phyloP scores from a whole-genome alignment of 257 asterid species.

The Solanum lignicaule region DNA sequence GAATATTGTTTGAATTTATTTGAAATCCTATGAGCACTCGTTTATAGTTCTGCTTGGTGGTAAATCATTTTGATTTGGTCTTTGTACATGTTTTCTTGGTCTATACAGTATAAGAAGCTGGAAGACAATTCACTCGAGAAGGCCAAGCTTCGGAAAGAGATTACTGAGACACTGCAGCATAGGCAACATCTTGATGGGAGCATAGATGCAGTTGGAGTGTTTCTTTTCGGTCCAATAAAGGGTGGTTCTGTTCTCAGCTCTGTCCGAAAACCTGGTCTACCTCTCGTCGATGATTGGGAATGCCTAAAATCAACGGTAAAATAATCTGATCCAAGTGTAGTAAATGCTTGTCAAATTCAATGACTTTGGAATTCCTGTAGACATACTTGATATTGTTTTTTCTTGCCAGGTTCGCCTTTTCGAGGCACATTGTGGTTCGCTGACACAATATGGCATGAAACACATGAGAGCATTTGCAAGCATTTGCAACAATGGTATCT shows the following conservation, averaged over 20 bases:
- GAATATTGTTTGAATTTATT: background rate
- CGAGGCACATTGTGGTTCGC: conserved; percentile 60
- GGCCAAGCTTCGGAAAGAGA: conserved; percentile 32
- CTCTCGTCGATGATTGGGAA: conserved; percentile 83
- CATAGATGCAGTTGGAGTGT: conserved; percentile 36
- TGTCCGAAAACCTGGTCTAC: conserved; percentile 33
- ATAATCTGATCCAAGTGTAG: background rate
- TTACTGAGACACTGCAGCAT: conserved; percentile 37
- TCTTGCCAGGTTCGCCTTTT: conserved; percentile 47
- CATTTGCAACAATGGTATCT: conserved; percentile 50
- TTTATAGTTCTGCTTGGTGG: background rate
- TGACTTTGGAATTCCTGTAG: background rate
- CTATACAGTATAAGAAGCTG: conserved; percentile 36
- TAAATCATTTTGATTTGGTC: background rate
- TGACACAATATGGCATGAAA: conserved; percentile 84
- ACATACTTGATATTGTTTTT: background rate
- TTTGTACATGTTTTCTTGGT: background rate
- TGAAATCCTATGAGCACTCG: background rate
- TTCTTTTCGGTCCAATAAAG: conserved; percentile 54
- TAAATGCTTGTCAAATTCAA: background rate
- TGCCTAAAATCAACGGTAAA: conserved; percentile 69
- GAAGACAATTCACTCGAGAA: conserved; percentile 25
- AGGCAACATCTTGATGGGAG: conserved; percentile 58
- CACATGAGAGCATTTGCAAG: conserved; percentile 84
- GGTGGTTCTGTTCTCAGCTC: conserved; percentile 31